Evolutionary conservation across 2,329 filamentous ascomycete genomes (phyloP), one percentile per base, ranked within the genome.

Genomic region (Calonectria montana): DNA sequence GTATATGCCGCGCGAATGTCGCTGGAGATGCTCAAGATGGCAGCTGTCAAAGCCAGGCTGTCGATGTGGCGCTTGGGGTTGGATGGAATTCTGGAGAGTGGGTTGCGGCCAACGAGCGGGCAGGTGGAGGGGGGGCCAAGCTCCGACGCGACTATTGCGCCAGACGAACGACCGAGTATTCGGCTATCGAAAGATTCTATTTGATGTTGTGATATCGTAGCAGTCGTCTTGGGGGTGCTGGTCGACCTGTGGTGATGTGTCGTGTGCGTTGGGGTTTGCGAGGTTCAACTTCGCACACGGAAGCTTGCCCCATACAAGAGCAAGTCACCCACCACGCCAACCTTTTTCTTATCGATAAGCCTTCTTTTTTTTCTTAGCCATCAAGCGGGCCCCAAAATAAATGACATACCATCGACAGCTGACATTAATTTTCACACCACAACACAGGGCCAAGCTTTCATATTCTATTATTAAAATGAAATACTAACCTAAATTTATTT

Each of bases 281-380:
- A 79, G 76, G 73, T 78, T 69, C 61, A 72, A 75, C 65, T 70
- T 73, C 45, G 61, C 47, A 53, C 62, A 71, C 65, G 41, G 66
- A 71, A 73, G 59, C 64, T 64, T 70, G 70, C 67, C 73, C 70
- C 55, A 69, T 68, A 39, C 69, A 59, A 16, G 64, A 66, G 70
- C 15, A 72, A 73, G 75, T 71, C 71, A 65, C 75, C 74, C 71
- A 71, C 73, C 73, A 69, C 71, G 39, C 53, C 62, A 76, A 75
- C 71, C 67, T 74, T 78, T 77, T 76, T 66, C 76, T 81, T 81
- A 81, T 81, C 80, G 80, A 81, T 81, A 81, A 80, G 74, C 29
- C 13, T 31, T 35, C 57, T 55, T 63, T 50, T 67, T 50, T 61
- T 18, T 66, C 39, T 55, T n/a, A 47, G 59, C n/a, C n/a, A n/a